Percentiles rank a stretch among this genome's conserved stretches.
These are phyloP conservation scores for Bullera alba DNA, from an alignment of 768 basidiomycete genomes.

Conservation along the genomic window DNA sequence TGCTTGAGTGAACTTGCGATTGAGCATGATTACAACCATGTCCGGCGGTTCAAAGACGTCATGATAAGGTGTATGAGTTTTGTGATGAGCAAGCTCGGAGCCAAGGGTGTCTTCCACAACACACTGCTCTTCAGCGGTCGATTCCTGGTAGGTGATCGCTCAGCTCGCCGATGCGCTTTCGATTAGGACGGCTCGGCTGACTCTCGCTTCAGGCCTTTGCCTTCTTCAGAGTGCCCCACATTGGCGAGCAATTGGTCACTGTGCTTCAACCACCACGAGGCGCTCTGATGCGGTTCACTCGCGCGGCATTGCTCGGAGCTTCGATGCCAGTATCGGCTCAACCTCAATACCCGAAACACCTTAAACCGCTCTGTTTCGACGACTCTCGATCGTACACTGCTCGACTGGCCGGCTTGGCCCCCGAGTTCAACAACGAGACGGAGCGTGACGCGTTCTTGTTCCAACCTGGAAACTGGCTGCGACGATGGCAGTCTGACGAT, in stretches of 20 bases:
- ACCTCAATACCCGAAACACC: constrained; percentile 42
- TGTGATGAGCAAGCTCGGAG: constrained; percentile 49
- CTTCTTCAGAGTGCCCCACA: constrained; percentile 50
- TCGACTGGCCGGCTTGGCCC: constrained; percentile 20
- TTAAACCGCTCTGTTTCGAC: constrained; percentile 40
- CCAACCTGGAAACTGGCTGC: constrained; percentile 47
- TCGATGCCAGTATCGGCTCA: constrained; percentile 9
- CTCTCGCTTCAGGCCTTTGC: constrained; percentile 46
- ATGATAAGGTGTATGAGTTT: constrained; percentile 46
- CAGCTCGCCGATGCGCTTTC: background rate
- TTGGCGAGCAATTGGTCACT: constrained; percentile 48
- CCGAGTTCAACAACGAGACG: constrained; percentile 27
- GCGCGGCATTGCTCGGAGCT: constrained; percentile 16
- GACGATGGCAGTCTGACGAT: constrained; percentile 51
- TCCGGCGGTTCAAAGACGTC: constrained; percentile 37
- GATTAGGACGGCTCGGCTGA: no score
- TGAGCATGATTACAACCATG: constrained; percentile 20
- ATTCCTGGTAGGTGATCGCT: constrained; percentile 41
- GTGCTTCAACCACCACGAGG: constrained; percentile 47
- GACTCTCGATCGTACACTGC: constrained; percentile 37
- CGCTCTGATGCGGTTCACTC: constrained; percentile 45
- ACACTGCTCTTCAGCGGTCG: constrained; percentile 48
- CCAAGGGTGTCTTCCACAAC: constrained; percentile 51
- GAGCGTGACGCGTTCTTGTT: constrained; percentile 45
- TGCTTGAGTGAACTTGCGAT: constrained; percentile 43